These are phyloP conservation scores for Thelonectria discophora DNA, from an alignment of 2,329 filamentous ascomycete genomes.

Conservation along the genomic window DNA sequence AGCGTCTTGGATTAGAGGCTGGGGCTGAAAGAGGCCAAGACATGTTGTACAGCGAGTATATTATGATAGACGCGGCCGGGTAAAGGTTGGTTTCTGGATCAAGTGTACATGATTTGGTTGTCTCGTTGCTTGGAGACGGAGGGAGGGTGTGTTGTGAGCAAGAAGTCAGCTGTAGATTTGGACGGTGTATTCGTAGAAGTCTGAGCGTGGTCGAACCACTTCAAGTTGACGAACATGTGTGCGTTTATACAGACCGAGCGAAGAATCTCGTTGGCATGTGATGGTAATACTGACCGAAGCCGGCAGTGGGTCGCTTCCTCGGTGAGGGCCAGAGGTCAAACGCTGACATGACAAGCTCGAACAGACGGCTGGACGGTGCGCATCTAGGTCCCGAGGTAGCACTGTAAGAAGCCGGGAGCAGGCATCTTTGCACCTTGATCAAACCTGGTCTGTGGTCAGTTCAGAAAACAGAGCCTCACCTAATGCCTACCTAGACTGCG, in stretches of 20 bases:
- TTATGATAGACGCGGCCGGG: neutral
- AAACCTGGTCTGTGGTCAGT: no score
- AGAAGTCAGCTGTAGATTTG: slow-evolving; percentile 18
- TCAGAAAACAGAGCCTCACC: slow-evolving; percentile 22
- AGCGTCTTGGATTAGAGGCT: slow-evolving; percentile 9
- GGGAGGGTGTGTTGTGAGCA: slow-evolving; percentile 8
- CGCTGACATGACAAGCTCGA: neutral
- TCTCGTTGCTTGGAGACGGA: slow-evolving; percentile 17
- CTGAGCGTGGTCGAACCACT: slow-evolving; percentile 23
- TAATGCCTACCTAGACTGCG: neutral
- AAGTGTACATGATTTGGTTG: slow-evolving; percentile 36
- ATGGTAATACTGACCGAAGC: slow-evolving; percentile 24
- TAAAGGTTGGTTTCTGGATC: slow-evolving; percentile 25
- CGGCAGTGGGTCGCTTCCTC: slow-evolving; percentile 33
- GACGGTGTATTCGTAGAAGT: slow-evolving; percentile 30
- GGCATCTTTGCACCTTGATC: no score
- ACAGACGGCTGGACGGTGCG: no score
- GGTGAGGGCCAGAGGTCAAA: slow-evolving; percentile 19
- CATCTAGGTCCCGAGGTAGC: no score
- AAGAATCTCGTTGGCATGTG: slow-evolving; percentile 34
- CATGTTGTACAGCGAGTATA: slow-evolving; percentile 20
- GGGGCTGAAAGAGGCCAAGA: slow-evolving; percentile 12
- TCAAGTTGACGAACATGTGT: slow-evolving; percentile 9
- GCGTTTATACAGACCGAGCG: neutral
- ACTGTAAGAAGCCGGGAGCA: no score